These are phyloP conservation scores for Blastocystis sp. DNA, from an alignment of 352 stramenopile genomes.

Conservation along the genomic window DNA sequence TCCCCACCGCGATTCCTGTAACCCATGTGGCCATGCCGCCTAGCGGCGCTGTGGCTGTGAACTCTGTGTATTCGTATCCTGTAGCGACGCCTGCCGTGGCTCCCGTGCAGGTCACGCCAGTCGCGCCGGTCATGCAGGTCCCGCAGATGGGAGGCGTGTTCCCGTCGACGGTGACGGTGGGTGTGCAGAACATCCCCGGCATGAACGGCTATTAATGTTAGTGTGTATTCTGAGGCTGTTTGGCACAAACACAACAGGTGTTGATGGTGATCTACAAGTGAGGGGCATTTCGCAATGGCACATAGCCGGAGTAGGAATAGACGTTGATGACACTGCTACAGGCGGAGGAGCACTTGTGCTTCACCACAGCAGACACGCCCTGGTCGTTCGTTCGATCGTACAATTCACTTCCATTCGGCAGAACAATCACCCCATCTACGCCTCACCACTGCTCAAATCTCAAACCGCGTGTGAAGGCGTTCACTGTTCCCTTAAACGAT, in stretches of 20 bases:
- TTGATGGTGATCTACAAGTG: not conserved
- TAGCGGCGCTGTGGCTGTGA: not conserved
- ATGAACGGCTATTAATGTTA: not conserved
- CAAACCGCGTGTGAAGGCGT: not conserved
- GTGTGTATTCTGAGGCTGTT: not conserved
- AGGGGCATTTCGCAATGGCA: not conserved
- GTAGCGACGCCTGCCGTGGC: not conserved
- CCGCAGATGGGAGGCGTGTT: not conserved
- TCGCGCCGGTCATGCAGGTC: not conserved
- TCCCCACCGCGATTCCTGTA: too few relatives aligned
- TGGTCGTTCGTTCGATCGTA: not conserved
- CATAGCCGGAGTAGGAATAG: not conserved
- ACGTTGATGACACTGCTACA: not conserved
- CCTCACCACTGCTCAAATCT: not conserved
- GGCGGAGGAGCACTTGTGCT: not conserved
- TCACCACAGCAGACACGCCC: not conserved
- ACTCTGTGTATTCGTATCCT: not conserved
- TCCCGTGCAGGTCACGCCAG: not conserved
- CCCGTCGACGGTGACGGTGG: not conserved
- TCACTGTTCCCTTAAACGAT: not conserved
- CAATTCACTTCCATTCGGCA: not conserved
- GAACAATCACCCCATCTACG: constrained; percentile 1
- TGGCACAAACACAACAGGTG: not conserved
- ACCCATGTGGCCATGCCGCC: not conserved
- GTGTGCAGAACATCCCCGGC: not conserved